Evolutionary conservation across 306 rosid species (phyloP).

Genomic region (Prunus mongolica): DNA sequence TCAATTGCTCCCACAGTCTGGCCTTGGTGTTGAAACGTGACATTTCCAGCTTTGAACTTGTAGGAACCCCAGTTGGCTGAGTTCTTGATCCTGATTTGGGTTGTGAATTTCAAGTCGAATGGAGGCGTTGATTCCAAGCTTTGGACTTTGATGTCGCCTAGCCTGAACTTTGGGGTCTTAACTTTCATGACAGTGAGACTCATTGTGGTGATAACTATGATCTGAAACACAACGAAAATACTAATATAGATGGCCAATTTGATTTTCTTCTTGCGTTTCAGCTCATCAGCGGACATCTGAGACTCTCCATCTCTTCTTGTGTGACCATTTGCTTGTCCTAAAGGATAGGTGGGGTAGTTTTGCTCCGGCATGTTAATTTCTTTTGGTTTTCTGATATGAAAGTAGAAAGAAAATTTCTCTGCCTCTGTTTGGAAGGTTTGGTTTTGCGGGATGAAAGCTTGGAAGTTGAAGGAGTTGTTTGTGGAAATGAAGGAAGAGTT

Average conservation of each 20-base stretch:
- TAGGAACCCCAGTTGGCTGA: slow-evolving; percentile 19
- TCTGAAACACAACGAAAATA: slow-evolving; percentile 24
- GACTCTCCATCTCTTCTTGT: slow-evolving; percentile 18
- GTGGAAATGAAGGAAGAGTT: no score
- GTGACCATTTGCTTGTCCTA: slow-evolving; percentile 21
- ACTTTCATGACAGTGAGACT: slow-evolving; percentile 23
- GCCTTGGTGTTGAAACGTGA: background rate
- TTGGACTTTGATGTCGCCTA: background rate
- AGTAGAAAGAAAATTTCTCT: no score
- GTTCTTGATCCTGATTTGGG: slow-evolving; percentile 17
- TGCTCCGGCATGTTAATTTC: background rate
- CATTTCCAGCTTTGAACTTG: background rate
- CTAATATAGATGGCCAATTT: slow-evolving; percentile 6
- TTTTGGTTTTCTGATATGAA: no score
- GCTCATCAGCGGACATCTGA: background rate
- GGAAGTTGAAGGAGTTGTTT: no score
- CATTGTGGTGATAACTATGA: slow-evolving; percentile 14
- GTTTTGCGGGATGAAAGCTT: no score
- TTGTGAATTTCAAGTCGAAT: slow-evolving; percentile 6
- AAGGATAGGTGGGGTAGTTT: slow-evolving; percentile 9
- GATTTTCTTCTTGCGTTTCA: slow-evolving; percentile 16
- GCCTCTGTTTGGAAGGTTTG: no score
- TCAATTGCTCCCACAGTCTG: background rate
- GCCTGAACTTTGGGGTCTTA: slow-evolving; percentile 25
- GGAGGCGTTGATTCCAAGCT: background rate